Evolutionary conservation across 225 moss, liverwort and hornwort genomes (phyloP).

Genomic region (Thuidium tamariscinum): DNA sequence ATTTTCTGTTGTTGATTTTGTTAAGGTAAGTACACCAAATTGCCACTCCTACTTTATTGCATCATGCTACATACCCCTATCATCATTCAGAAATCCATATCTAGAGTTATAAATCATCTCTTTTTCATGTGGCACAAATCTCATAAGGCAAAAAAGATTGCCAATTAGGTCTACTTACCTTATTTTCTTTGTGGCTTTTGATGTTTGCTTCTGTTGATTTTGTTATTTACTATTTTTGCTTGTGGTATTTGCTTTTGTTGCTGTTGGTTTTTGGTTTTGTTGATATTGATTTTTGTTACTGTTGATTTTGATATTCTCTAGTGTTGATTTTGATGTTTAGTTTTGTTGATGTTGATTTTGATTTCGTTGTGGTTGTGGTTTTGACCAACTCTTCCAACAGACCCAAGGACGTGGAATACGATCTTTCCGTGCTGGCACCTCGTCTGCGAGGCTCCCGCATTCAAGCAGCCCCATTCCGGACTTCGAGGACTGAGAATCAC

Average conservation of each 20-base stretch:
- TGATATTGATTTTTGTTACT: neutral
- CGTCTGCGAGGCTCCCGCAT: slow-evolving; percentile 9
- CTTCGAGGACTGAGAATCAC: slow-evolving; percentile 56
- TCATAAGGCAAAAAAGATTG: neutral
- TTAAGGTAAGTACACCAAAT: neutral
- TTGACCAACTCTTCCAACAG: slow-evolving; percentile 31
- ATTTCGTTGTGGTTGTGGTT: slow-evolving; percentile 23
- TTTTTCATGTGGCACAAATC: neutral
- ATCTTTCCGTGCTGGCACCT: slow-evolving; percentile 44
- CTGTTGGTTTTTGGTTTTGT: neutral
- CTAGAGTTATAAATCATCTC: neutral
- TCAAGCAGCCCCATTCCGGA: slow-evolving; percentile 53
- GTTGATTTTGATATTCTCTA: neutral
- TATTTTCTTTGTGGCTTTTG: neutral
- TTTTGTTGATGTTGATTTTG: neutral
- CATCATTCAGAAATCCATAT: neutral
- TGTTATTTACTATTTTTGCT: neutral
- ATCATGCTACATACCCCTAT: neutral
- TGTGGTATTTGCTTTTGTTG: neutral
- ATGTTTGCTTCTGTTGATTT: neutral
- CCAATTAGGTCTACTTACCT: neutral
- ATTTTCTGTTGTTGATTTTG: neutral
- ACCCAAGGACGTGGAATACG: slow-evolving; percentile 62
- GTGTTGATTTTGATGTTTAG: neutral
- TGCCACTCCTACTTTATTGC: neutral